Base-by-base conservation (phyloP, 257 asterid genomes). In the Cruciata laevipes region DNA sequence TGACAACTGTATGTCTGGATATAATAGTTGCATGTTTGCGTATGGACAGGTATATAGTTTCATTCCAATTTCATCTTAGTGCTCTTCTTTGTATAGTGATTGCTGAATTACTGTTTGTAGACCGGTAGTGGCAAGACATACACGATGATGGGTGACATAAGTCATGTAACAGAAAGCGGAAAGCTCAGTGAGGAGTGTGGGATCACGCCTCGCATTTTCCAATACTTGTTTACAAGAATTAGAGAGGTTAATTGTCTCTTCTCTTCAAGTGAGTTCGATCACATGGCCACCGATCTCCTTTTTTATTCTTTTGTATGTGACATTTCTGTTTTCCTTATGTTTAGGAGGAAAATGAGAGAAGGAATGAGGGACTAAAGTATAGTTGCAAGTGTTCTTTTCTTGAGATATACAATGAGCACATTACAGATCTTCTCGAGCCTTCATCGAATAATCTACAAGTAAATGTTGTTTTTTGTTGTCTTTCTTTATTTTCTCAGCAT, bases 11-110 rank as follows among this genome's bases (percentile, higher is more conserved):
- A 88, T 90, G 95, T 84, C 92, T 59, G 97, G 97, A 20, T 90
- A 88, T 55, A 90, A 90, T 72, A 90, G 97, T 81, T 90, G 95
- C 88, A 88, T 90, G 85, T 88, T 90, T 81, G 97, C 97, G 60
- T 90, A 88, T 75, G 97, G 97, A 56, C 96, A 86, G 86, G 97
- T 88, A 69, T 88, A 69, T 17, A 69, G 25, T 12, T 59, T 68
- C 12, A 47, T 13, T 71, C 49, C 47, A 58, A 69, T 35, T 52
- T 53, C 13, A 7, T 53, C n/a, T 52, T 58, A 58, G 38, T 37
- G 10, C 64, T 62, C 65, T 17, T 6, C 1, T 24, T 17, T 16
- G 47, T 57, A 21, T 57, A 20, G 63, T 58, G 18, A 24, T 61
- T 32, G 18, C 11, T 44, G 65, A 69, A 66, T 60, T 6, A 30